Base-by-base conservation (phyloP, 2,329 filamentous ascomycete genomes). In the Clarireedia monteithiana region DNA sequence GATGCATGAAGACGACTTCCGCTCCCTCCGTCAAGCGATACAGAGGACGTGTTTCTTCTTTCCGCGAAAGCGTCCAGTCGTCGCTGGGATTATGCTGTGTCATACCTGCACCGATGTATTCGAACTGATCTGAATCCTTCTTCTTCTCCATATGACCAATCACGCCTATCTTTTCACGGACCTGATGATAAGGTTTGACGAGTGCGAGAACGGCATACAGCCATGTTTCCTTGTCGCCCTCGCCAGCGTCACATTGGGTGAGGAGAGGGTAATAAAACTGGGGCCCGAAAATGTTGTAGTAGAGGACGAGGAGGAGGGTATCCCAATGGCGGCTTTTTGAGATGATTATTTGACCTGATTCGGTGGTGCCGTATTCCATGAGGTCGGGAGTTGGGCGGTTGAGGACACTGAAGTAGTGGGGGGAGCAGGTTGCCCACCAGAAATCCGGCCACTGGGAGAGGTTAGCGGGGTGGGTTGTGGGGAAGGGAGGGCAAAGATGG, bases 191-290 rank as follows among this genome's bases (percentile, higher is more conserved):
- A 1, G 70, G 62, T 4, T 72, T 66, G 4, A 64, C 63, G 1
- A 74, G 63, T 7, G 67, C 72, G 5, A 69, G 58, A 10, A 75
- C 74, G 5, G 75, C 75, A 14, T 73, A 70, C 12, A 76, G 63
- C 62, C 77, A 77, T 0, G 75, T 77, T 61, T 78, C 75, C 59
- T 78, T 78, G 64, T 78, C 76, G 30, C 76, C 76, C 62, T 77
- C 68, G 10, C 76, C 76, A 0, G 71, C 66, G 5, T 69, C 74
- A 23, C 48, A 56, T 62, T 77, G 74, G 4, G 71, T 73, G 7
- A 76, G 67, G 0, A 78, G 63, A 0, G 70, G 69, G 58, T 77
- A 78, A 60, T 75, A 78, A 52, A 71, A 69, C 0, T 67, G 61
- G 4, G 75, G 73, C 1, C 75, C 76, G 63, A 71, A 75, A 51